phyloP scores from a whole-genome alignment of 805 yeast species.

The Yarrowia sp. region DNA sequence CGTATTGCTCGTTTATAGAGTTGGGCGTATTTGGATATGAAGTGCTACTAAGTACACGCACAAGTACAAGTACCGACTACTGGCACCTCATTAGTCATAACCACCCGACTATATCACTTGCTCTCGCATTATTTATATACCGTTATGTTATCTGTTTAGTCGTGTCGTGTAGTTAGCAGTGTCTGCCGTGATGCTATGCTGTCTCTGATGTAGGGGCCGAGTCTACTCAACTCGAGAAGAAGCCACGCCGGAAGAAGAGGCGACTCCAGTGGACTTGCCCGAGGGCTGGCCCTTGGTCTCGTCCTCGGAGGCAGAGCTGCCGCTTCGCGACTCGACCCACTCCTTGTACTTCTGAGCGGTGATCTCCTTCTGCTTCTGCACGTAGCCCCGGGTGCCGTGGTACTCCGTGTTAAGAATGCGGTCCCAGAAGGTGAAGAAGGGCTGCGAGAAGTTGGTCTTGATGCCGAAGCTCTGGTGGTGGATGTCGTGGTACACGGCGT shows the following conservation, averaged over 20 bases:
- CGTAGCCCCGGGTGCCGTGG: constrained; percentile 62
- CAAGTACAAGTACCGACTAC: no score
- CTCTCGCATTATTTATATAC: background rate
- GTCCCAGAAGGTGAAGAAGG: constrained; percentile 96
- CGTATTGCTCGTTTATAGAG: constrained; percentile 5
- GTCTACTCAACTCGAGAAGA: constrained; percentile 2
- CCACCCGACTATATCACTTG: no score
- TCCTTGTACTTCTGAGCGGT: constrained; percentile 30
- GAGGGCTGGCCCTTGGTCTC: background rate
- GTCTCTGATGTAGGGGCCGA: background rate
- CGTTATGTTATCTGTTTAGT: background rate
- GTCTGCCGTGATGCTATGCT: background rate
- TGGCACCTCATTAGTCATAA: no score
- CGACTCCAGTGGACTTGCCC: background rate
- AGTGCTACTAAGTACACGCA: no score
- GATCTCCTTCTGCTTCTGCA: constrained; percentile 60
- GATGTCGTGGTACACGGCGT: constrained; percentile 93
- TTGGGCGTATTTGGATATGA: no score
- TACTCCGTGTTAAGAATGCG: constrained; percentile 66
- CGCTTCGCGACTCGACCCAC: constrained; percentile 24
- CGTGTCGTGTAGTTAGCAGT: background rate
- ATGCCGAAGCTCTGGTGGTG: constrained; percentile 97
- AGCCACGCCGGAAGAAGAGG: background rate
- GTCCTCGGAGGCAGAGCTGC: constrained; percentile 1
- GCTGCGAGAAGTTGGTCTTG: constrained; percentile 90